phyloP scores from a whole-genome alignment of 805 yeast species.

The Jamesozyma rosinii region DNA sequence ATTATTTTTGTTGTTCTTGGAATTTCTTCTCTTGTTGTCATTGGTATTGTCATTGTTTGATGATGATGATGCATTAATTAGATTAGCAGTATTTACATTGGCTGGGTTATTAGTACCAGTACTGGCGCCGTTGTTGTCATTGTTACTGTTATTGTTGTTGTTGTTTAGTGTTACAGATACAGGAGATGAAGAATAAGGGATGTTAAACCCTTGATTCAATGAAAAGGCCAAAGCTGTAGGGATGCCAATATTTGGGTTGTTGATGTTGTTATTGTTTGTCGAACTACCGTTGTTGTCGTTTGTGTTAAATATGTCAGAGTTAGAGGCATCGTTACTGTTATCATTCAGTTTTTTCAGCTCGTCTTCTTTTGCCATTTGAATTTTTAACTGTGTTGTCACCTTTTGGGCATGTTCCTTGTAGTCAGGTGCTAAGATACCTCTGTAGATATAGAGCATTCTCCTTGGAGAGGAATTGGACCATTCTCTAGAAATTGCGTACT shows the following conservation, averaged over 20 bases:
- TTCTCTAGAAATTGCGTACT: conserved; percentile 71
- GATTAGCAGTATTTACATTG: neutral
- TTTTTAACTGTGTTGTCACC: conserved; percentile 30
- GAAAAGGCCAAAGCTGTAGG: conserved; percentile 17
- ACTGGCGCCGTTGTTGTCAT: neutral
- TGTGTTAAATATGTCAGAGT: too few species aligned
- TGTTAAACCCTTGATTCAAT: conserved; percentile 30
- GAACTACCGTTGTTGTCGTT: neutral
- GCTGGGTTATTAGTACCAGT: neutral
- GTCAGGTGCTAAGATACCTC: conserved; percentile 69
- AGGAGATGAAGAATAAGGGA: conserved; percentile 70
- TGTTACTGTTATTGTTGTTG: conserved; percentile 3
- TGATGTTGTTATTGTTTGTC: neutral
- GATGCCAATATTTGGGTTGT: neutral
- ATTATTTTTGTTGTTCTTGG: conserved; percentile 2
- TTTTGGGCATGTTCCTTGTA: conserved; percentile 63
- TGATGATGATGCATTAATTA: neutral
- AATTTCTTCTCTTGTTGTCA: conserved; percentile 1
- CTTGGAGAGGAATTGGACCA: conserved; percentile 89
- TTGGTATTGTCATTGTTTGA: neutral
- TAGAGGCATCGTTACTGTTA: too few species aligned
- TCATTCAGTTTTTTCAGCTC: neutral
- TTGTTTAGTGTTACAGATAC: conserved; percentile 53
- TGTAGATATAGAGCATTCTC: conserved; percentile 79
- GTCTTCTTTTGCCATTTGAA: conserved; percentile 11